Evolutionary conservation across 192 early-diverging fungal species (phyloP).

Genomic region (Backusella westeae): DNA sequence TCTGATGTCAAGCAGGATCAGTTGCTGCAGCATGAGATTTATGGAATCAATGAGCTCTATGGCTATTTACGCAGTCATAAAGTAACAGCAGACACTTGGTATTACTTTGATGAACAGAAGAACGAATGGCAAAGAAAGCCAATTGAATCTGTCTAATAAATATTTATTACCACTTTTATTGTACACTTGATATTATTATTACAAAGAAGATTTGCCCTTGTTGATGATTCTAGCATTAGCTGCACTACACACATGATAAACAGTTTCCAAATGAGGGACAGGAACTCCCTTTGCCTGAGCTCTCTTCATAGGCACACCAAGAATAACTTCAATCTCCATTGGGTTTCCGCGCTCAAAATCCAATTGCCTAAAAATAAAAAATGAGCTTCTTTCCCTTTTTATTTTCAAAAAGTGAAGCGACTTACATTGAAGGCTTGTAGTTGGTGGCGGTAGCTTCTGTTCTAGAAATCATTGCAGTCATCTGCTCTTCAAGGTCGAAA

Average conservation of each 20-base stretch:
- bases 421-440: slow-evolving; percentile 46
- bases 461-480: slow-evolving; percentile 34
- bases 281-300: slow-evolving; percentile 30
- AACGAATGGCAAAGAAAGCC: slow-evolving; percentile 16
- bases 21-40: slow-evolving; percentile 28
- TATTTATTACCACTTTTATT: not conserved
- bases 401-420: not conserved
- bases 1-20: slow-evolving; percentile 39
- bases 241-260: slow-evolving; percentile 14
- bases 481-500: slow-evolving; percentile 34
- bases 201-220: not conserved
- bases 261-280: slow-evolving; percentile 27
- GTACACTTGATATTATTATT: not conserved
- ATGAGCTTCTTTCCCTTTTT: not conserved
- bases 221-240: not conserved
- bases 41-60: slow-evolving; percentile 32
- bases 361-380: slow-evolving; percentile 27
- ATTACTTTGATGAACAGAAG: slow-evolving; percentile 5
- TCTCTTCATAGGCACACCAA: slow-evolving; percentile 32
- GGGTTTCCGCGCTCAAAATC: slow-evolving; percentile 44
- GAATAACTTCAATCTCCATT: slow-evolving; percentile 40
- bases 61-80: slow-evolving; percentile 30
- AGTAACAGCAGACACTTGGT: slow-evolving; percentile 28
- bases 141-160: slow-evolving; percentile 1
- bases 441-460: slow-evolving; percentile 33